Base-by-base conservation (phyloP, 208 protist species). In the Herpetomonas samuelpessoai region DNA sequence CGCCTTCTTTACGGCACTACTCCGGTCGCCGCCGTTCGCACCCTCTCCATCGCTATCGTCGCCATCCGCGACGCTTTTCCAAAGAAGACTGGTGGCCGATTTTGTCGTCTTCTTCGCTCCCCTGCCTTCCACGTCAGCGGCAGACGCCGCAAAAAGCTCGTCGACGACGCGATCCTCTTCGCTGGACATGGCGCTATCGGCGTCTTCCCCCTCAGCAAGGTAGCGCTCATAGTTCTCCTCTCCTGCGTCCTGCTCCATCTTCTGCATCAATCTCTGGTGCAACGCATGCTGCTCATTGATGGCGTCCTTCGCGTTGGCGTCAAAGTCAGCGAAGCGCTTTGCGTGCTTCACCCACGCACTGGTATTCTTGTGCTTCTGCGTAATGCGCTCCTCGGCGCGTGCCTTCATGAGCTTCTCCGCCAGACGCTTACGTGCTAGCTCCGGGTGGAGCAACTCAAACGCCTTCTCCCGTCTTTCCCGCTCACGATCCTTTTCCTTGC, bases 341-440 rank as follows among this genome's bases (percentile, higher is more conserved):
- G 86, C 88, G 57, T 93, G 92, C 63, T 87, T 88, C 30, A 97
- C 86, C 88, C 88, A 97, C 10, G 86, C 77, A 46, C 88, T 95
- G 26, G 87, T 96, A 59, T 97, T 97, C 62, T 95, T 95, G 69
- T 97, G 92, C 66, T 91, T 89, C 73, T 94, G 88, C 27, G 88
- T 96, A 29, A 92, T 79, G 14, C 92, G 82, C 68, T 97, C 89
- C 60, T 94, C 84, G 3, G 79, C 72, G n/a, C 92, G 82, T 10
- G 87, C 70, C 65, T 91, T 92, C 52, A 85, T 58, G 6, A 97
- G 73, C 26, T 83, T 79, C 52, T 90, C 79, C 26, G 91, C 73
- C 10, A 93, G 73, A 2, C 74, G 63, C 49, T 84, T 59, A 3
- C 87, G 75, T 4, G 92, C 92, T 48, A 83, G 60, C 64, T 97